Base-by-base conservation (phyloP, 352 stramenopile genomes). In the Pythium diclinum region DNA sequence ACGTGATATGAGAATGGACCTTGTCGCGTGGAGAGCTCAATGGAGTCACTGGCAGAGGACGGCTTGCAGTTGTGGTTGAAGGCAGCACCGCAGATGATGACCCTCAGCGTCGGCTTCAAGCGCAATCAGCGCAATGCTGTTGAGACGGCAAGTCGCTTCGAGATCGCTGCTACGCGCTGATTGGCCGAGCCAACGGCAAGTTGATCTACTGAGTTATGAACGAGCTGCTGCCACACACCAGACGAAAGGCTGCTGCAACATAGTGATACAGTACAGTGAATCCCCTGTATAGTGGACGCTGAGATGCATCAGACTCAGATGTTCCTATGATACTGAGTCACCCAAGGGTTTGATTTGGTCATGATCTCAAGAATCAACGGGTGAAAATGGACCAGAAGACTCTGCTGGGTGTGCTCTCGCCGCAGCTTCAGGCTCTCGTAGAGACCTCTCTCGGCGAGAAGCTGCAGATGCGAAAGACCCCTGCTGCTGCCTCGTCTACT, bases 351-450 rank as follows among this genome's bases (percentile, higher is more conserved):
- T 17, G 9, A 28, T 2, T 19, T 17, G 38, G n/a, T 46, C 10
- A 46, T 21, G 21, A 38, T 28, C n/a, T 1, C 8, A 10, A 42
- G 36, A 46, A 61, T 28, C 6, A 21, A 48, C n/a, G 14, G 2
- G 65, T 11, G 6, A 59, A 23, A 36, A 72, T 68, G 65, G 57
- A 67, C 23, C 21, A 25, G 47, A 70, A 64, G 52, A 73, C 81
- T 53, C 56, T 92, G 52, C 63, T 92, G 38, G 78, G 72, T 42
- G 69, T 75, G 42, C 65, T 89, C 17, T 90, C 83, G 28, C 81
- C 83, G 63, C 75, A 89, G 67, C 72, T 90, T 5, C 76, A 83
- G 71, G 75, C 73, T 67, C 75, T 87, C 28, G 76, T 92, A 42
- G 79, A 87, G 66, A 75, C 77, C 4, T 89, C 78, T 40, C 65